Base-by-base conservation (phyloP, 2,329 filamentous ascomycete genomes). In the Rhinocladiella similis region DNA sequence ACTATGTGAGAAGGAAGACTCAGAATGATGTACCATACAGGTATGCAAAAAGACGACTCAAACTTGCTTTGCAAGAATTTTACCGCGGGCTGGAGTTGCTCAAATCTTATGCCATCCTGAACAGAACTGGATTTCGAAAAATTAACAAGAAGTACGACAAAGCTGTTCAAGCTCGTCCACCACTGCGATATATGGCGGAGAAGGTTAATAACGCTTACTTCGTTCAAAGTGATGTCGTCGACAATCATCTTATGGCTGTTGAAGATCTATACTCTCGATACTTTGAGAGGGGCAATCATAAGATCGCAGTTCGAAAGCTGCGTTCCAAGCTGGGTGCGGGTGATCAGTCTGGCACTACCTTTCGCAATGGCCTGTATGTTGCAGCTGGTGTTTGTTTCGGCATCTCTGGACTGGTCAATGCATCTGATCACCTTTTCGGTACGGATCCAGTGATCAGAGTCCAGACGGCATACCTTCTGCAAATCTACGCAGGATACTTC, bases 61-160 rank as follows among this genome's bases (percentile, higher is more conserved):
- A 97, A 73, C 77, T 90, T 47, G 94, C 94, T 0, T 73, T 97
- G 48, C 89, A 96, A 67, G 94, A 97, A 70, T 96, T 91, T 70
- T 97, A 99, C 70, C 87, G 93, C 18, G 88, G 90, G 0, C 80
- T 99, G 13, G 94, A 99, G 70, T 77, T 97, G 45, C 80, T 99
- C 57, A 97, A 97, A 74, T 89, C 90, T 0, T 99, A 96, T 67
- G 88, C 91, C 1, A 76, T 96, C 19, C 79, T 97, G 13, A 99
- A 99, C 71, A 84, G 91, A 47, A 96, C 91, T 0, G 94, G 91
- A 0, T 97, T 97, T 68, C 87, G 92, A 29, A 99, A 99, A 72
- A 91, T 99, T 69, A 97, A 96, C 75, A 99, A 99, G 73, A 99
- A 99, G 73, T 97, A 95, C 70, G 92, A 97, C 79, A 99, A 97